Conservation (phyloP, 352 stramenopile genomes). For the Peronosclerospora sorghi region DNA sequence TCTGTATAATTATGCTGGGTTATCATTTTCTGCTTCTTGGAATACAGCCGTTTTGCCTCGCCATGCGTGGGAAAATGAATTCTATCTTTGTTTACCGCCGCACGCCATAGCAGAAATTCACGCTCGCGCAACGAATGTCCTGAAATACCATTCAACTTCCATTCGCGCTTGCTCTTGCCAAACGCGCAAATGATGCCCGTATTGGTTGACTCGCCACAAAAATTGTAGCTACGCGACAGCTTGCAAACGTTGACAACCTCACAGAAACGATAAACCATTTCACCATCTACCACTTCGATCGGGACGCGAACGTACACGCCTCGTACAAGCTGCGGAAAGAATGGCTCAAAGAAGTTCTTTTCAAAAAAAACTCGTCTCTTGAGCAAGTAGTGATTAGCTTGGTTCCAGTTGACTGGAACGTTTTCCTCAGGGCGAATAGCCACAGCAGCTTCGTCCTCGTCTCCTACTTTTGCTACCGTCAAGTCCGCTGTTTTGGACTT, state of each 20-base stretch:
- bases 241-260: slow-evolving; percentile 61
- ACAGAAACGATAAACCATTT: slow-evolving; percentile 81
- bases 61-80: slow-evolving; percentile 61
- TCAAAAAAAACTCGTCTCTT: slow-evolving; percentile 70
- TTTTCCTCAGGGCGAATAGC: slow-evolving; percentile 48
- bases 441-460: slow-evolving; percentile 33
- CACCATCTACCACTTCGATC: slow-evolving; percentile 56
- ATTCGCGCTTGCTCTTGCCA: slow-evolving; percentile 67
- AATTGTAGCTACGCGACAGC: slow-evolving; percentile 47
- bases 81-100: slow-evolving; percentile 68
- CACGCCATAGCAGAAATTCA: slow-evolving; percentile 75
- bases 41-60: slow-evolving; percentile 51
- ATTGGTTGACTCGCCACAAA: slow-evolving; percentile 59
- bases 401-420: slow-evolving; percentile 59
- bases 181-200: slow-evolving; percentile 67
- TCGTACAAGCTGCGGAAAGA: slow-evolving; percentile 66
- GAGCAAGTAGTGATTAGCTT: slow-evolving; percentile 71
- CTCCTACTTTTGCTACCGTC: slow-evolving; percentile 23
- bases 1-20: slow-evolving; percentile 71
- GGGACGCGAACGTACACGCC: slow-evolving; percentile 65
- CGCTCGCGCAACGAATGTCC: slow-evolving; percentile 62
- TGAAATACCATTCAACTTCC: slow-evolving; percentile 61
- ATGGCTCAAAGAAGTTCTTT: slow-evolving; percentile 82
- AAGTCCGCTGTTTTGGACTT: slow-evolving; percentile 16
- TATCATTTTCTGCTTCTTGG: slow-evolving; percentile 58